These are phyloP conservation scores for Tuber indicum DNA, from an alignment of 495 filamentous ascomycete species.

Conservation along the genomic window DNA sequence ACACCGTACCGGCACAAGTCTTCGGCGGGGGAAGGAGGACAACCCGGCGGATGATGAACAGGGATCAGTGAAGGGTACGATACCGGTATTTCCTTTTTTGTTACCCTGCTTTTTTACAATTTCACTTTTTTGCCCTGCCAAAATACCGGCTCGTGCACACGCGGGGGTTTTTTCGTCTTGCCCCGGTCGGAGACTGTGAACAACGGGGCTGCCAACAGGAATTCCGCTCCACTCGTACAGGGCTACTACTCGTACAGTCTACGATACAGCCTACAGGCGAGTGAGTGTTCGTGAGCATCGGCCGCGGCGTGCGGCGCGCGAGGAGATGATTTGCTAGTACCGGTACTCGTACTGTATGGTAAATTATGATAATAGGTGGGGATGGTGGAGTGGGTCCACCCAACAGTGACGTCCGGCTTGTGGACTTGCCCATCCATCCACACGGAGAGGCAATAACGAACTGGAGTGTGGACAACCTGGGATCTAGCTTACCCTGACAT, in stretches of 20 bases:
- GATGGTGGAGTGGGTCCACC: neutral
- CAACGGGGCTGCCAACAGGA: neutral
- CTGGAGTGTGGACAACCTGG: neutral
- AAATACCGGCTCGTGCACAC: neutral
- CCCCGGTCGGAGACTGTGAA: neutral
- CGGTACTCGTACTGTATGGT: no score
- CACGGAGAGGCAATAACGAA: neutral
- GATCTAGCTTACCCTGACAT: neutral
- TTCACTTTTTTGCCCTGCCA: neutral
- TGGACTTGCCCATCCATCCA: neutral
- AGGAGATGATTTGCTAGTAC: neutral
- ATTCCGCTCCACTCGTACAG: neutral
- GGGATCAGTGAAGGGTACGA: neutral
- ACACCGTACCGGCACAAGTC: no score
- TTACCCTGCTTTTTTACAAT: neutral
- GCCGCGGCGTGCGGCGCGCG: neutral
- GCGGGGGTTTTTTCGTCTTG: neutral
- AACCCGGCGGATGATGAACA: neutral
- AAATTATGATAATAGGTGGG: neutral
- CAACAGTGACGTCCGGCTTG: neutral
- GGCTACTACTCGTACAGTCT: no score
- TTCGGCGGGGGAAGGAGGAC: neutral
- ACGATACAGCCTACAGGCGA: no score
- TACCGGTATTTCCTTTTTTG: neutral
- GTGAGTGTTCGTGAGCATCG: neutral